Percentiles rank a stretch among this genome's conserved stretches.
Evolutionary conservation across 257 asterid genomes (phyloP).

Genomic region (Parsonsia alboflavescens): DNA sequence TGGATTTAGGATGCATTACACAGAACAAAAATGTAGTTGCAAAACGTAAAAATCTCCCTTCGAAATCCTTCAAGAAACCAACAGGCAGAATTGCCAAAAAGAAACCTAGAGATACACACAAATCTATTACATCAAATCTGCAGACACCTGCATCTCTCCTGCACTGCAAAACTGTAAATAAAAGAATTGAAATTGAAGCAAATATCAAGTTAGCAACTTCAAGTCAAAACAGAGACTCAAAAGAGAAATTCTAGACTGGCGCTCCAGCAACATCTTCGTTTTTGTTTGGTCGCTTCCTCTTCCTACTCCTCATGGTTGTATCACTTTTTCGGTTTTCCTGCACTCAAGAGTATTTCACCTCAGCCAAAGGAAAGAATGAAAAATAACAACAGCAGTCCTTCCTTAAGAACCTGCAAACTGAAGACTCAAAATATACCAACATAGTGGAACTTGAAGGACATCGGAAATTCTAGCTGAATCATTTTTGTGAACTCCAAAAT

Average conservation of each 20-base stretch:
- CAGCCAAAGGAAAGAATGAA: not conserved
- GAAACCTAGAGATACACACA: not conserved
- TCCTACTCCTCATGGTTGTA: constrained; percentile 15
- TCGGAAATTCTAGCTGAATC: not conserved
- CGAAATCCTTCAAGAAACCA: not conserved
- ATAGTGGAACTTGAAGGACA: too few species aligned
- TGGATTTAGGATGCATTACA: too few species aligned
- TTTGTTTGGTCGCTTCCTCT: constrained; percentile 22
- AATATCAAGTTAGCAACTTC: not conserved
- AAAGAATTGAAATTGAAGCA: not conserved
- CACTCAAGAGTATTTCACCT: not conserved
- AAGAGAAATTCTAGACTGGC: not conserved
- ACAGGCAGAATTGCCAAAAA: not conserved
- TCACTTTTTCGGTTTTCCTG: constrained; percentile 13
- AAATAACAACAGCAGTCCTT: not conserved
- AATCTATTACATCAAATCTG: not conserved
- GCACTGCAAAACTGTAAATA: not conserved
- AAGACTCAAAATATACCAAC: too few species aligned
- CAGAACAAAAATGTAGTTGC: not conserved
- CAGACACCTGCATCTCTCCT: not conserved
- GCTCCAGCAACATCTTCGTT: constrained; percentile 9
- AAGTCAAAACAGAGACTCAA: not conserved
- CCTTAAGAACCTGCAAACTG: not conserved
- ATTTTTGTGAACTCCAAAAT: not conserved
- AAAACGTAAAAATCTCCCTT: not conserved